phyloP scores from a whole-genome alignment of 1,284 basidiomycete genomes.

The Sporisorium reilianum region DNA sequence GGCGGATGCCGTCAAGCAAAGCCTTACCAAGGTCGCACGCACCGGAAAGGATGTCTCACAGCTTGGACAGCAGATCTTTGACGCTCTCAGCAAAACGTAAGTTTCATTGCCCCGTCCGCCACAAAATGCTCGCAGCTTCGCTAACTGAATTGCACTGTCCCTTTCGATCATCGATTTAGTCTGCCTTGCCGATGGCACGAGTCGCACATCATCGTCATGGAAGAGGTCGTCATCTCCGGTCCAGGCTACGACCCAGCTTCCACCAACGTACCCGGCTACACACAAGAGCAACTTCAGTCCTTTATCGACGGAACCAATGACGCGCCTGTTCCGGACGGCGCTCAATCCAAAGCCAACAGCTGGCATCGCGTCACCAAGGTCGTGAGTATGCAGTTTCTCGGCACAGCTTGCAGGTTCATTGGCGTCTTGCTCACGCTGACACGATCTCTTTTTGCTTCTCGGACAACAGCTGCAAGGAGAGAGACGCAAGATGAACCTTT shows the following conservation, averaged over 20 bases:
- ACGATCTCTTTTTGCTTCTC: not conserved
- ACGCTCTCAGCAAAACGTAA: conserved; percentile 67
- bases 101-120: conserved; percentile 13
- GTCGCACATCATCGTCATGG: conserved; percentile 67
- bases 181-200: conserved; percentile 67
- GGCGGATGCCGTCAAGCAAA: conserved; percentile 50
- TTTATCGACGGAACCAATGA: conserved; percentile 47
- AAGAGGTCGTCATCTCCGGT: conserved; percentile 65
- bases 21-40: conserved; percentile 48
- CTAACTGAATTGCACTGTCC: not conserved
- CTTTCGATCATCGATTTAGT: conserved; percentile 17
- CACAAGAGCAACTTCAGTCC: conserved; percentile 52
- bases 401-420: not conserved
- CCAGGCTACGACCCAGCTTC: conserved; percentile 58
- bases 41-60: conserved; percentile 58
- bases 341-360: conserved; percentile 58
- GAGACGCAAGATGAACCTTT: conserved; percentile 50
- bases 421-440: not conserved
- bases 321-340: conserved; percentile 36
- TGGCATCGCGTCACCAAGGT: conserved; percentile 64
- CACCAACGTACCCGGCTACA: conserved; percentile 58
- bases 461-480: conserved; percentile 55
- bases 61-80: conserved; percentile 61
- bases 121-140: not conserved
- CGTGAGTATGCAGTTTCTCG: conserved; percentile 35